Percentiles rank a stretch among this genome's conserved stretches.
These are phyloP conservation scores for Akebia trifoliata DNA, from an alignment of 164 flowering plant genomes.

Conservation along the genomic window DNA sequence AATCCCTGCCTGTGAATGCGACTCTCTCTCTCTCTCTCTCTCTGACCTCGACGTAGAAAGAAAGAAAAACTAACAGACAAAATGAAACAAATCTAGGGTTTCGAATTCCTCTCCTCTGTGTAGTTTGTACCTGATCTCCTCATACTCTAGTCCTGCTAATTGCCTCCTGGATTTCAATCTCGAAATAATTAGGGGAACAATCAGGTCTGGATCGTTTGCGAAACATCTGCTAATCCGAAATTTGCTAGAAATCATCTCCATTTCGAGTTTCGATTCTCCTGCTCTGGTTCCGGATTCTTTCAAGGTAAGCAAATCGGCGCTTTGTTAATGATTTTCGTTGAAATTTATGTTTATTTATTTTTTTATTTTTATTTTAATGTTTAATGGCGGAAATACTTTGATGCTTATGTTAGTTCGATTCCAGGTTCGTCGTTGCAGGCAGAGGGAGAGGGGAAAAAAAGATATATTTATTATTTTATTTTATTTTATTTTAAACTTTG, in stretches of 20 bases:
- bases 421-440: conserved; percentile 4
- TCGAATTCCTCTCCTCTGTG: conserved; percentile 9
- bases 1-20: conserved; percentile 2
- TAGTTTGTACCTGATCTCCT: not conserved
- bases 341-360: not conserved
- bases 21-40: not conserved
- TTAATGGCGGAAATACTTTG: not conserved
- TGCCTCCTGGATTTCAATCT: conserved; percentile 4
- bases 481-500: not conserved
- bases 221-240: conserved; percentile 9
- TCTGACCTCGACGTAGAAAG: not conserved
- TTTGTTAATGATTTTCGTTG: not conserved
- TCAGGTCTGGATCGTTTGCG: conserved; percentile 12
- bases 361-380: not conserved
- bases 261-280: not conserved
- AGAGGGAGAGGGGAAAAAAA: not conserved
- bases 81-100: conserved; percentile 18
- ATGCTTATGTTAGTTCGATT: not conserved
- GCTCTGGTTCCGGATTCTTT: not conserved
- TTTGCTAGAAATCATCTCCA: not conserved
- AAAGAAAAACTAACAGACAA: conserved; percentile 5
- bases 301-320: conserved; percentile 2
- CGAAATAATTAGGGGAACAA: conserved; percentile 1
- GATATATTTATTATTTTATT: not conserved
- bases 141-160: not conserved